Percentiles rank a stretch among this genome's conserved stretches.
Evolutionary conservation across 495 filamentous ascomycete genomes (phyloP).

Genomic region (Xanthoparmelia taractica): DNA sequence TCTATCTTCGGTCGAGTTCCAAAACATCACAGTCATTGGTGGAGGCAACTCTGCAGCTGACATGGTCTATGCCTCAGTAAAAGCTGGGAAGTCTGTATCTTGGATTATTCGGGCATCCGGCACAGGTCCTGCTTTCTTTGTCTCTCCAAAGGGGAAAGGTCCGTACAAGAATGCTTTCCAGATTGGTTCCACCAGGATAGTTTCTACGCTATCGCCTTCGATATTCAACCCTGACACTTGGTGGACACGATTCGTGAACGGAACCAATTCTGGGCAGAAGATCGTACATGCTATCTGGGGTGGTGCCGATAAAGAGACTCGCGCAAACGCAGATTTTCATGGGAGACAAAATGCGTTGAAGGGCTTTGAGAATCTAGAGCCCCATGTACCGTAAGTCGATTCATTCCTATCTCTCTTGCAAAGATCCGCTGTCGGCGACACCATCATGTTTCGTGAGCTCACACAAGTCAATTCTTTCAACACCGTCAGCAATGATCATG

Average conservation of each 20-base stretch:
- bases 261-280: constrained; percentile 27
- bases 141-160: constrained; percentile 25
- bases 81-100: constrained; percentile 33
- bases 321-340: constrained; percentile 15
- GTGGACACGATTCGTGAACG: constrained; percentile 32
- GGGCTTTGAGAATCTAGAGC: constrained; percentile 20
- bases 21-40: constrained; percentile 33
- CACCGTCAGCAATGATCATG: not conserved
- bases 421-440: not conserved
- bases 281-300: constrained; percentile 28
- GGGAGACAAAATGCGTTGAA: constrained; percentile 15
- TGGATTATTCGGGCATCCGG: constrained; percentile 39
- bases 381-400: constrained; percentile 19
- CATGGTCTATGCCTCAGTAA: constrained; percentile 36
- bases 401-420: not conserved
- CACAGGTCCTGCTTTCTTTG: constrained; percentile 19
- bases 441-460: not conserved
- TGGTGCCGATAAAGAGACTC: constrained; percentile 19
- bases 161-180: constrained; percentile 29
- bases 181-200: constrained; percentile 19
- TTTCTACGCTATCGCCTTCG: constrained; percentile 15
- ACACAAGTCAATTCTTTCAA: not conserved
- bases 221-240: constrained; percentile 26
- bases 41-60: constrained; percentile 41
- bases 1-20: constrained; percentile 23